Evolutionary conservation across 805 yeast species (phyloP).

Genomic region (Candida sonorensis): DNA sequence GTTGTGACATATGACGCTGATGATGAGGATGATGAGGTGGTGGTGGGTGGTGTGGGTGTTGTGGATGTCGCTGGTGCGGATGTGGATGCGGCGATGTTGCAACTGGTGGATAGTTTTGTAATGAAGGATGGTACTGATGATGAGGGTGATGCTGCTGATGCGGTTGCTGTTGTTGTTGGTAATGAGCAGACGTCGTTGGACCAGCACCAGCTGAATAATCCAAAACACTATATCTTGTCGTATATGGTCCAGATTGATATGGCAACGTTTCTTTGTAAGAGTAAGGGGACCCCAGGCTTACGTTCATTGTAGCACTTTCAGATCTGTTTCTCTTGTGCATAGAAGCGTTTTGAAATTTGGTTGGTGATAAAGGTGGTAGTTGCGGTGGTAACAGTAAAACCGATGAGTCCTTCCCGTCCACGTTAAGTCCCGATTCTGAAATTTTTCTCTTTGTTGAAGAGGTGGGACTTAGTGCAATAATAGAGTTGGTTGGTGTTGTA

Average conservation of each 20-base stretch:
- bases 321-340: constrained; percentile 17
- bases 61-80: no score
- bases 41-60: no score
- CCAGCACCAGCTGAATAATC: no score
- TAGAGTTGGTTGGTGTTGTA: constrained; percentile 4
- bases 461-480: constrained; percentile 10
- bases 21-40: no score
- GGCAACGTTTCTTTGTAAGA: constrained; percentile 13
- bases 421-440: constrained; percentile 4
- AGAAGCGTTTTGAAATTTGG: constrained; percentile 5
- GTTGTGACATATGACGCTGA: no score
- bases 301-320: constrained; percentile 6
- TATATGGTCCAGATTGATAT: no score
- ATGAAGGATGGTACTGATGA: no score
- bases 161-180: no score
- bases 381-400: constrained; percentile 2
- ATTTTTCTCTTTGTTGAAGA: constrained; percentile 13
- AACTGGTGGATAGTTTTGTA: no score
- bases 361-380: constrained; percentile 8
- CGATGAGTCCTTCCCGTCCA: constrained; percentile 2
- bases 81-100: no score
- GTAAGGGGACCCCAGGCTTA: constrained; percentile 17
- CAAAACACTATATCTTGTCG: no score
- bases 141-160: no score
- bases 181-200: constrained; percentile 3